Conservation (phyloP, 1,284 basidiomycete species). For the Rhodotorula mucilaginosa region DNA sequence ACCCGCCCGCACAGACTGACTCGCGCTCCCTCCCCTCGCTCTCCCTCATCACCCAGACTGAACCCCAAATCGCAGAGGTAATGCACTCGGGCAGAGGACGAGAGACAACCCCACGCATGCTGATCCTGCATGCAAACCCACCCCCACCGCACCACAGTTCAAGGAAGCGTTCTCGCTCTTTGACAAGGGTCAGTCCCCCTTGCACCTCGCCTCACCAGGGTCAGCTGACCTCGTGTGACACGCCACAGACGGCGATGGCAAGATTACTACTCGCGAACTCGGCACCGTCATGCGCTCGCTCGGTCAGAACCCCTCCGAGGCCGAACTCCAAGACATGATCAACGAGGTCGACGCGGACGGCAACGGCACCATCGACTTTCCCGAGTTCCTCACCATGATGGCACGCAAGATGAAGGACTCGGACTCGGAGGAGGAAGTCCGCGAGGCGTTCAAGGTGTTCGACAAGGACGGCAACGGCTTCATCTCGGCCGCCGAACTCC, state of each 20-base stretch:
- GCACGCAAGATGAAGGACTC: conserved; percentile 92
- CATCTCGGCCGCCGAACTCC: conserved; percentile 65
- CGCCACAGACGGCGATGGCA: conserved; percentile 82
- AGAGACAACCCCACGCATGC: not conserved
- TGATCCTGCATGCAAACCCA: not conserved
- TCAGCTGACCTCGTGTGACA: not conserved
- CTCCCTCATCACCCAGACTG: conserved; percentile 8
- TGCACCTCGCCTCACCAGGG: not conserved
- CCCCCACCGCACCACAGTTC: conserved; percentile 13
- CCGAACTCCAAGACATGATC: conserved; percentile 95
- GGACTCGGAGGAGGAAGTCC: conserved; percentile 69
- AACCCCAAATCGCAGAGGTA: conserved; percentile 36
- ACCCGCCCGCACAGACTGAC: not conserved
- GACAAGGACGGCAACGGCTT: conserved; percentile 62
- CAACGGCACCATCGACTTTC: conserved; percentile 90
- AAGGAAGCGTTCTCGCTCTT: conserved; percentile 42
- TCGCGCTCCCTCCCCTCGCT: not conserved
- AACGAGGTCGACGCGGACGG: conserved; percentile 78
- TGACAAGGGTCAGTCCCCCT: conserved; percentile 36
- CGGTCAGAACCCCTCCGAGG: conserved; percentile 94
- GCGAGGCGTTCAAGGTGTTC: conserved; percentile 66
- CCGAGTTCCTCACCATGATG: conserved; percentile 78
- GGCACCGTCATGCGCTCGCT: conserved; percentile 96
- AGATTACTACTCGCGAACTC: conserved; percentile 92
- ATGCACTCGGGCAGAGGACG: not conserved